Evolutionary conservation across 2,329 filamentous ascomycete genomes (phyloP), one percentile per base, ranked within the genome.

Genomic region (Hypomyces rosellus): DNA sequence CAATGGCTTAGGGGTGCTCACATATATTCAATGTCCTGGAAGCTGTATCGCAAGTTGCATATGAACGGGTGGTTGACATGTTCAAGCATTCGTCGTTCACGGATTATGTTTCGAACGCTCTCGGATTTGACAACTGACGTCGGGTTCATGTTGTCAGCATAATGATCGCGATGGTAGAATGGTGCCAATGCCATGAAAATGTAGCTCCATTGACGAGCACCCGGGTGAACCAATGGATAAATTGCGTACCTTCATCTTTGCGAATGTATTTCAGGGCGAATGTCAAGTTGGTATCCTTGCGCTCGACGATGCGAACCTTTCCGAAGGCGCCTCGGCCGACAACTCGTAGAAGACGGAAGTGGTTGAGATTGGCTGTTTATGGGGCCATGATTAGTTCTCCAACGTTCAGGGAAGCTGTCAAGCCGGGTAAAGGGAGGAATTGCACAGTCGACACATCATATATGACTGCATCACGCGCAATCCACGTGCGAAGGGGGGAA

Each of bases 11-110:
- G 5, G 6, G 22, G 46, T 52, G 69, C 88, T 64, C 77, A 96
- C 89, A 99, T 86, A 72, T 99, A 99, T 70, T 99, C 93, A 61
- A 97, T 90, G 70, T 99, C 93, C 72, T 99, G 93, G 67, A 99
- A 99, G 72, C 91, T 96, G 74, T 97, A 99, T 63, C 93, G 88
- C 75, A 99, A 75, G 70, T 99, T 99, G 75, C 92, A 97, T 60
- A 99, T 87, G 69, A 97, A 99, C 22, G 92, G 90, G 65, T 99
- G 93, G 67, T 96, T 96, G 62, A 99, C 80, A 68, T 97, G 90
- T 73, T 99, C 91, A 64, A 99, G 81, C 93, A 99, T 99, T 66
- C 92, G 85, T 57, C 93, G 83, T 75, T 99, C 93, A 61, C 93
- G 86, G 65, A 99, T 93, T 60, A 99, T 99, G 68, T 99, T 99